Percentiles rank a stretch among this genome's conserved stretches.
Conservation (phyloP, 1,284 basidiomycete species). For the Ceratobasidium sp. region DNA sequence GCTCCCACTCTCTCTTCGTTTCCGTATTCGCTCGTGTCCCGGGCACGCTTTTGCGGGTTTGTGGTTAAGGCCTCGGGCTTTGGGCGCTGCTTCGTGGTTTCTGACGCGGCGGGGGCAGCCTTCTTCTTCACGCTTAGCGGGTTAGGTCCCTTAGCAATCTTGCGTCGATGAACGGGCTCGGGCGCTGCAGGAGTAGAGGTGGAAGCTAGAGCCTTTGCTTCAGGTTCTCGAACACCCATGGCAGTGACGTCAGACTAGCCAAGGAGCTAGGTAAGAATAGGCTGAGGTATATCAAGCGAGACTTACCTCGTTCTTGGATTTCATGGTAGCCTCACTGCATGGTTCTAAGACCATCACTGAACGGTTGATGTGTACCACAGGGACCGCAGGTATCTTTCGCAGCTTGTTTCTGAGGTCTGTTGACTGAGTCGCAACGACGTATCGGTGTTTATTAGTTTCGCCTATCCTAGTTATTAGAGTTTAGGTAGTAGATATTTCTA, state of each 20-base stretch:
- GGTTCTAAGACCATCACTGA: constrained; percentile 93
- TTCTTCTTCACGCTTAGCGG: constrained; percentile 95
- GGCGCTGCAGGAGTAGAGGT: constrained; percentile 54
- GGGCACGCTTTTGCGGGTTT: constrained; percentile 41
- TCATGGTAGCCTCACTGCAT: constrained; percentile 80
- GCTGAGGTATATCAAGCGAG: neutral
- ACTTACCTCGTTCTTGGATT: constrained; percentile 75
- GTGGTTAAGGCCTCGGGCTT: constrained; percentile 3
- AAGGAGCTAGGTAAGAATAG: neutral
- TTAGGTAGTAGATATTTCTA: neutral
- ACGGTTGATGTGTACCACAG: constrained; percentile 89
- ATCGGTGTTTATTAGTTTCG: constrained; percentile 90
- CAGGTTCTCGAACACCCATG: constrained; percentile 20
- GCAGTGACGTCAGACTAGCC: constrained; percentile 22
- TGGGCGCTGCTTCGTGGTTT: neutral
- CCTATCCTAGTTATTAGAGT: constrained; percentile 64
- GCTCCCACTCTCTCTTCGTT: constrained; percentile 42
- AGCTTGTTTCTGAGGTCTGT: constrained; percentile 75
- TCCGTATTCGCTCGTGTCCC: constrained; percentile 40
- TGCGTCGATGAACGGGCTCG: constrained; percentile 70
- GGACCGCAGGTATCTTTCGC: constrained; percentile 82
- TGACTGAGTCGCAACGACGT: constrained; percentile 87
- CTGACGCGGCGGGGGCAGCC: constrained; percentile 58
- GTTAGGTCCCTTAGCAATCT: constrained; percentile 89
- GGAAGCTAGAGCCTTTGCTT: constrained; percentile 46